phyloP scores from a whole-genome alignment of 2,329 filamentous ascomycete species.

The Cordyceps fumosorosea region DNA sequence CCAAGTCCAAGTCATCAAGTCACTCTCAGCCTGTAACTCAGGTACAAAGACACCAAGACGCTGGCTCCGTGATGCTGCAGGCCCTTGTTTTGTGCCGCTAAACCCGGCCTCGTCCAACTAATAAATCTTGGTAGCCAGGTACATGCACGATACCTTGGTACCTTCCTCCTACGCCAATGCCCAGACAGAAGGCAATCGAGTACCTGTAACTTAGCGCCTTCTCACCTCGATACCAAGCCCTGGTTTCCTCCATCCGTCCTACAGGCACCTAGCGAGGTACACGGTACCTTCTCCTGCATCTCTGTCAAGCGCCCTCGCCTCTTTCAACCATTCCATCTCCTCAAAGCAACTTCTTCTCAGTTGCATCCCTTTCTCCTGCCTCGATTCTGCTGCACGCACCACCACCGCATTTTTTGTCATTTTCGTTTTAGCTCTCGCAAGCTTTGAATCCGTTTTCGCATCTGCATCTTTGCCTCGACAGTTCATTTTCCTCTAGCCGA shows the following conservation, averaged over 20 bases:
- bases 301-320: not conserved
- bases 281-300: not conserved
- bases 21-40: not conserved
- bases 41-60: not conserved
- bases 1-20: not conserved
- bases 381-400: not conserved
- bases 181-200: not conserved
- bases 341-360: constrained; percentile 6
- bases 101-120: not conserved
- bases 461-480: not conserved
- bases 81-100: not conserved
- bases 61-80: not conserved
- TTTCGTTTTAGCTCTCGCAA: not conserved
- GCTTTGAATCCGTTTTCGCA: not conserved
- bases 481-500: not conserved
- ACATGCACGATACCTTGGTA: no score
- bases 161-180: no score
- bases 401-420: not conserved
- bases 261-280: not conserved
- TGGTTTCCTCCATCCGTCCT: not conserved
- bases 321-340: not conserved
- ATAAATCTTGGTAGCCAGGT: not conserved
- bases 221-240: not conserved
- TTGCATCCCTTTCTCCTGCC: constrained; percentile 2
- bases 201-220: not conserved